Percentiles rank a stretch among this genome's conserved stretches.
phyloP scores from a whole-genome alignment of 2,329 filamentous ascomycete genomes.

The Fusarium verrucosum region DNA sequence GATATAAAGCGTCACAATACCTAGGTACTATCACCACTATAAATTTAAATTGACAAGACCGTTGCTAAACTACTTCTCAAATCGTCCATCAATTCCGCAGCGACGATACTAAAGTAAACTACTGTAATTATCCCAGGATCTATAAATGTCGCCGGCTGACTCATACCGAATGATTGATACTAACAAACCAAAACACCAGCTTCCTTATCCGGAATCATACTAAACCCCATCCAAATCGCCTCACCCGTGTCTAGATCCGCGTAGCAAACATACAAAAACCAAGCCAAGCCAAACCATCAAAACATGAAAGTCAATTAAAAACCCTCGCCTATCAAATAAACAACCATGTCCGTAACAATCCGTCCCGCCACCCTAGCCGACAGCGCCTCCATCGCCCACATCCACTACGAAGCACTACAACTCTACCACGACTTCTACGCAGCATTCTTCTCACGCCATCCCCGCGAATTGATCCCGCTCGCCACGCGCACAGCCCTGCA shows the following conservation, averaged over 20 bases:
- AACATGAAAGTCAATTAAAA: background rate
- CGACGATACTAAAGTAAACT: background rate
- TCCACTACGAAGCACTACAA: conserved; percentile 32
- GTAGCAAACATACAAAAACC: conserved; percentile 3
- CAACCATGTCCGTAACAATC: conserved; percentile 26
- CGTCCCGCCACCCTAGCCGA: conserved; percentile 33
- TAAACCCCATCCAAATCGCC: background rate
- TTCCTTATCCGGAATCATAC: conserved; percentile 29
- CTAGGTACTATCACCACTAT: too few species aligned
- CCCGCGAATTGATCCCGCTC: conserved; percentile 27
- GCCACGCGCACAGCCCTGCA: conserved; percentile 25
- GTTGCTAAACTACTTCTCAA: background rate
- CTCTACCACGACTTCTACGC: conserved; percentile 39
- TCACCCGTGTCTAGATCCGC: too few species aligned
- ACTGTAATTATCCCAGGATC: background rate
- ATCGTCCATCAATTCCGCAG: background rate
- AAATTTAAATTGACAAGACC: background rate
- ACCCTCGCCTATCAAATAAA: background rate
- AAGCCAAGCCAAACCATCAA: background rate
- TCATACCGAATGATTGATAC: conserved; percentile 7
- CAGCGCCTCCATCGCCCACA: conserved; percentile 25
- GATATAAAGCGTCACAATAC: too few species aligned
- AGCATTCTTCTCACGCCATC: conserved; percentile 33
- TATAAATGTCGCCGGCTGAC: conserved; percentile 20
- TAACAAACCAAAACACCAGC: conserved; percentile 17